Evolutionary conservation across 1,284 basidiomycete species (phyloP).

Genomic region (Ceratobasidium sp.): DNA sequence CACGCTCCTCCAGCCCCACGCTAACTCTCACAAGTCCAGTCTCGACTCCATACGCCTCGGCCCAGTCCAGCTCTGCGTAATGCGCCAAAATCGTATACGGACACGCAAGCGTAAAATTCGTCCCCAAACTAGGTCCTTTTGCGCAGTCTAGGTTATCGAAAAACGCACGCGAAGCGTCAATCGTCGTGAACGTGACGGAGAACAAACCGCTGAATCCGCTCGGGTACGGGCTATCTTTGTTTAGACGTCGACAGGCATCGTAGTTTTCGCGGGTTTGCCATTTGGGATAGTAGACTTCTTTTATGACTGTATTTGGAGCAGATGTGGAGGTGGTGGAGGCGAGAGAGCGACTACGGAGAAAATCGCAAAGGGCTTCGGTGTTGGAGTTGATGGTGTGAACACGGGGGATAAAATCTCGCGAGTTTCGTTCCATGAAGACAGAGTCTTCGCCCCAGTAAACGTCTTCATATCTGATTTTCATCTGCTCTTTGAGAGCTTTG

Average conservation of each 20-base stretch:
- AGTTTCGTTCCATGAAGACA: slow-evolving; percentile 97
- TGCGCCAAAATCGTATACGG: slow-evolving; percentile 96
- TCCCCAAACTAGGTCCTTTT: slow-evolving; percentile 95
- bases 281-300: slow-evolving; percentile 91
- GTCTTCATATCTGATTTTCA: slow-evolving; percentile 82
- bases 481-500: slow-evolving; percentile 66
- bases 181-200: slow-evolving; percentile 84
- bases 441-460: slow-evolving; percentile 92
- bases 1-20: slow-evolving; percentile 88
- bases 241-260: slow-evolving; percentile 63
- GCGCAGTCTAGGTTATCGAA: slow-evolving; percentile 85
- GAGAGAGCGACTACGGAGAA: slow-evolving; percentile 72
- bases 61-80: slow-evolving; percentile 93
- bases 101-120: slow-evolving; percentile 94
- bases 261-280: slow-evolving; percentile 82
- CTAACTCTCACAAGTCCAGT: slow-evolving; percentile 86
- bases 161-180: slow-evolving; percentile 79
- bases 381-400: slow-evolving; percentile 85
- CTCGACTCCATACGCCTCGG: slow-evolving; percentile 86
- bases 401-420: slow-evolving; percentile 87
- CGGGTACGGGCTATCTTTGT: slow-evolving; percentile 42
- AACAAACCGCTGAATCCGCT: slow-evolving; percentile 93
- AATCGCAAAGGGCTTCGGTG: slow-evolving; percentile 82
- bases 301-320: slow-evolving; percentile 64
- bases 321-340: slow-evolving; percentile 44